phyloP scores from a whole-genome alignment of 768 basidiomycete species.

The Hydnum rufescens region DNA sequence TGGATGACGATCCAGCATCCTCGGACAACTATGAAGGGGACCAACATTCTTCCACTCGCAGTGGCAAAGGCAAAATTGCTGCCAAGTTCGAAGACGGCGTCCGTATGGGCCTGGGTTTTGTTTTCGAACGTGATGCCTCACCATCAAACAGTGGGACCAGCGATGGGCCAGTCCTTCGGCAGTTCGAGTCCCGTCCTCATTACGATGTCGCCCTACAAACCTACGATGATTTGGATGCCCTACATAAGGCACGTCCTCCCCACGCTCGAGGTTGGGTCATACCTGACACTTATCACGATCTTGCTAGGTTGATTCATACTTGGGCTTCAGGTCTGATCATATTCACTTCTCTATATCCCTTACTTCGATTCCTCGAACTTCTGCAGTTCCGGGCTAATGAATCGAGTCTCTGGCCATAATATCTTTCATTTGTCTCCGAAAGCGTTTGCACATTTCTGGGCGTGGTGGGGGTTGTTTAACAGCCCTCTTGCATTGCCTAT shows the following conservation, averaged over 20 bases:
- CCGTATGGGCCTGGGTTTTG: conserved; percentile 68
- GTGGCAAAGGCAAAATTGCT: conserved; percentile 39
- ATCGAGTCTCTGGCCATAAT: conserved; percentile 25
- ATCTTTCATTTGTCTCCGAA: conserved; percentile 74
- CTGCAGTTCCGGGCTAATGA: conserved; percentile 16
- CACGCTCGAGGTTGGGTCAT: no score
- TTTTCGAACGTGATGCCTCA: conserved; percentile 35
- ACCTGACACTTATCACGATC: no score
- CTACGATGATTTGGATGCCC: conserved; percentile 1
- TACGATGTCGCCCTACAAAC: conserved; percentile 42
- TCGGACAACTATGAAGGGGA: no score
- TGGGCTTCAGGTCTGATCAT: conserved; percentile 81
- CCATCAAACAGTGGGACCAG: conserved; percentile 38
- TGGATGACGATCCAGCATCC: neutral
- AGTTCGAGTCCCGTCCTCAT: conserved; percentile 67
- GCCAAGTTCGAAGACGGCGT: conserved; percentile 73
- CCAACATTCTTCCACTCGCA: conserved; percentile 7
- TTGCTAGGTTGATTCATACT: conserved; percentile 42
- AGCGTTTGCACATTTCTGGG: conserved; percentile 73
- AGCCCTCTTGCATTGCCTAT: conserved; percentile 60
- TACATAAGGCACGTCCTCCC: no score
- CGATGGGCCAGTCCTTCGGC: conserved; percentile 32
- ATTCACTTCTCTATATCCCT: conserved; percentile 82
- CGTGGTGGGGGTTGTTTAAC: conserved; percentile 82
- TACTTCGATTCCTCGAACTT: conserved; percentile 23